Base-by-base conservation (phyloP, 352 stramenopile species). In the Phytophthora kernoviae region DNA sequence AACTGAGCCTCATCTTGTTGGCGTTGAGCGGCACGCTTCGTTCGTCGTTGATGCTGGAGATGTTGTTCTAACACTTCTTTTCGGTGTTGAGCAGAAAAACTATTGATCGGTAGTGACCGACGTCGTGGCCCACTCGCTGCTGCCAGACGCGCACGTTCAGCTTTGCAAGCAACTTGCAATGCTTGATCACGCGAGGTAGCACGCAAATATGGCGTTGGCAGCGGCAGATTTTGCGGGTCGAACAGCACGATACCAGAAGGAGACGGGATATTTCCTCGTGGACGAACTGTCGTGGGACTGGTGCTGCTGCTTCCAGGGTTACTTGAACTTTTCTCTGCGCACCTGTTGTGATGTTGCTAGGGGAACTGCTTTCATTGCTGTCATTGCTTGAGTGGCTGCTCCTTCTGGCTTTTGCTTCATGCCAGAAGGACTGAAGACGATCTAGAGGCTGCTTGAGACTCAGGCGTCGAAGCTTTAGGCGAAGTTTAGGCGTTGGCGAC, bases 91-190 rank as follows among this genome's bases (percentile, higher is more conserved):
- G 60, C 32, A 5, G 58, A 70, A 17, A 86, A 56, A 9, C 44
- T 77, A 48, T 78, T 83, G 36, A 86, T 58, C 1, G 76, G 79
- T 36, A 84, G 62, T 14, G 79, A 88, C 0, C 73, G 75, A 21
- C 79, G 73, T 46, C 70, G 41, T 33, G 62, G 53, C 20, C 53
- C 62, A 5, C 39, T 54, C 10, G 47, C 62, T 5, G 54, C 62
- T 20, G 30, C 37, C 48, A 40, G n/a, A 12, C 49, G 62, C 2
- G 60, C 50, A n/a, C 57, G 67, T 33, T 65, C 53, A 20, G 52
- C 41, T 43, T 59, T 62, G 18, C 18, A 51, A 37, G 48, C 17
- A 53, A 24, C 10, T 63, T 66, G 30, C 14, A 60, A 21, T 18
- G 37, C 51, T 10, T 74, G 52, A 14, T 72, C 61, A 10, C 57